phyloP scores from a whole-genome alignment of 176 grass and related monocot species.

The Canna indica region DNA sequence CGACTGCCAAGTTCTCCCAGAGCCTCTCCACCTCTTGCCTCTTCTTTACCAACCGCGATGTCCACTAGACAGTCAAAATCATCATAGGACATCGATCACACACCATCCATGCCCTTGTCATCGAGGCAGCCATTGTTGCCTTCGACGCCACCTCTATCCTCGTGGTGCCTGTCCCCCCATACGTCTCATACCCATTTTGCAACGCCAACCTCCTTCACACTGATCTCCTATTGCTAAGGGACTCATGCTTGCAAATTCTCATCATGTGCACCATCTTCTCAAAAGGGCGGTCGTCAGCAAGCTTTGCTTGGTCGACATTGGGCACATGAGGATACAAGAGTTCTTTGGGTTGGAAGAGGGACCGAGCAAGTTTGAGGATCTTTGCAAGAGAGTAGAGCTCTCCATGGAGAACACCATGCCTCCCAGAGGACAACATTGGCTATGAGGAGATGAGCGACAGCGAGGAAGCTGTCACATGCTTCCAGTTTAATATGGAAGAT shows the following conservation, averaged over 20 bases:
- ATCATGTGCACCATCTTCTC: constrained; percentile 68
- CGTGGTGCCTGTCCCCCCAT: constrained; percentile 58
- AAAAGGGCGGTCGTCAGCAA: constrained; percentile 44
- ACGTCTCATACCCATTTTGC: constrained; percentile 46
- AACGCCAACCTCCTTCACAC: constrained; percentile 60
- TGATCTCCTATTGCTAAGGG: constrained; percentile 48
- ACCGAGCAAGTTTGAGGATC: constrained; percentile 50
- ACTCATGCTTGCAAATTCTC: constrained; percentile 50
- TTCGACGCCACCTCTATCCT: constrained; percentile 39
- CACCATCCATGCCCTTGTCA: constrained; percentile 52
- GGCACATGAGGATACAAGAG: constrained; percentile 80
- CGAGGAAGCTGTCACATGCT: not conserved
- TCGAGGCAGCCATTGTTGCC: constrained; percentile 45
- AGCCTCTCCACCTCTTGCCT: constrained; percentile 6
- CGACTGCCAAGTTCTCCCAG: constrained; percentile 29
- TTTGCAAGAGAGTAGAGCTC: constrained; percentile 45
- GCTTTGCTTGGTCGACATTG: constrained; percentile 75
- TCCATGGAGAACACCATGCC: constrained; percentile 1
- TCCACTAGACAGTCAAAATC: constrained; percentile 27
- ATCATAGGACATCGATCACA: constrained; percentile 31
- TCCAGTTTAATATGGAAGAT: constrained; percentile 25
- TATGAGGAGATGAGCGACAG: not conserved
- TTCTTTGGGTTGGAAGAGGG: constrained; percentile 36
- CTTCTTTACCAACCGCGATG: not conserved
- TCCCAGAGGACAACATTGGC: not conserved